Evolutionary conservation across 2,329 filamentous ascomycete genomes (phyloP), one percentile per base, ranked within the genome.

Genomic region (Penicillium sp.): DNA sequence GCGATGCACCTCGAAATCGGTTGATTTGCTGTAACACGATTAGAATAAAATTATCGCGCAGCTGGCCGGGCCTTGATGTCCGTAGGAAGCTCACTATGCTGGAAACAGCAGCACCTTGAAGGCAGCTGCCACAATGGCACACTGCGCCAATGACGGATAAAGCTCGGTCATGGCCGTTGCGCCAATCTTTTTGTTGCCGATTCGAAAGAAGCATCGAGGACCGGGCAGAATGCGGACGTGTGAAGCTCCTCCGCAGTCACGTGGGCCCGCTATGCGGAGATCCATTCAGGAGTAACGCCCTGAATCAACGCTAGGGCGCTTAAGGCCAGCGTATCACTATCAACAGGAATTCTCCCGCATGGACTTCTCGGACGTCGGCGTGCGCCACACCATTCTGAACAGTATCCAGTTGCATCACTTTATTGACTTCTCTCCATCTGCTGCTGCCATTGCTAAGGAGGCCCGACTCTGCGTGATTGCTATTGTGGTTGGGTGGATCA

Each of bases 1-100:
- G 66, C 95, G 89, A 78, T 99, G 95, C 56, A 99, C 95, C 77
- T 99, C 95, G 71, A 99, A 99, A 77, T 99, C 95, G 68, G 95
- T 99, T 6, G 95, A 99, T 83, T 96, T 97, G 82, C 93, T 97
- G 77, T 59, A 53, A 59, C 49, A 41, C 39, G 22, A 27, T 27
- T 37, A 44, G 39, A 56, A 40, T 31, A 50, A 18, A 46, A 55
- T 54, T 55, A 54, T 49, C 51, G 41, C 11, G 19, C 37, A 22
- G 35, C 31, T 14, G 16, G 6, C n/a, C 14, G 33, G 19, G 18
- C 18, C 13, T 18, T 31, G 16, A 40, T 31, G 47, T 50, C 35
- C 43, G 18, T 31, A 51, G 9, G 16, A 39, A 22, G 59, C 65
- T 62, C 46, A 66, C 63, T 66, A 66, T 53, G 61, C 64, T 27